Conservation (phyloP, 257 asterid species). For the Jacaranda mimosifolia region DNA sequence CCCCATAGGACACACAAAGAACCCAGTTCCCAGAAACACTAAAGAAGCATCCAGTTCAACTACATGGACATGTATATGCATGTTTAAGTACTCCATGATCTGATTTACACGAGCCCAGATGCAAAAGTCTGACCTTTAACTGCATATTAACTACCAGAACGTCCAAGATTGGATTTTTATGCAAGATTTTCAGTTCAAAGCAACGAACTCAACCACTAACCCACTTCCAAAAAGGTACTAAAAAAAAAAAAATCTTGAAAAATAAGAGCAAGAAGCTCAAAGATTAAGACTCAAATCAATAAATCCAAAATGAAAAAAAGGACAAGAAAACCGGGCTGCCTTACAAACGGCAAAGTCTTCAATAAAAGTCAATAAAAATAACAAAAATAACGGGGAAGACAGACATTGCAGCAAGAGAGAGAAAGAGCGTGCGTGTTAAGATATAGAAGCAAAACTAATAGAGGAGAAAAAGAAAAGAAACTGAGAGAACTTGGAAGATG, state of each 20-base stretch:
- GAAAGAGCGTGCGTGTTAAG: not conserved
- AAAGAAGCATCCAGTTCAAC: constrained; percentile 36
- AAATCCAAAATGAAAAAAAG: not conserved
- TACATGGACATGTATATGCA: constrained; percentile 38
- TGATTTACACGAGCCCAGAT: constrained; percentile 49
- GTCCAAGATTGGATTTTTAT: constrained; percentile 42
- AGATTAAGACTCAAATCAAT: constrained; percentile 10
- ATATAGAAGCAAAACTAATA: constrained; percentile 20
- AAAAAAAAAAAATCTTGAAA: not conserved
- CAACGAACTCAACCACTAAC: not conserved
- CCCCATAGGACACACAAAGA: constrained; percentile 51
- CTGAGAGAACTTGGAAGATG: not conserved
- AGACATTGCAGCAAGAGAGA: constrained; percentile 28
- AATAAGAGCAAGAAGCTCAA: constrained; percentile 7
- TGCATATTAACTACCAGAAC: constrained; percentile 51
- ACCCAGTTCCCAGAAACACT: constrained; percentile 20
- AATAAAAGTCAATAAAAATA: constrained; percentile 21
- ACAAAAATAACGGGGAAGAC: constrained; percentile 13
- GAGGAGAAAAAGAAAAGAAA: constrained; percentile 28
- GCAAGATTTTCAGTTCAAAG: constrained; percentile 10
- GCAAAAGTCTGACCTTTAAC: constrained; percentile 47
- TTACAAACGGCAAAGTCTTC: not conserved
- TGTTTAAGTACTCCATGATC: constrained; percentile 51
- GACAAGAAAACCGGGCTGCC: not conserved
- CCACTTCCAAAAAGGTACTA: not conserved